These are phyloP conservation scores for Boletus rubropictus DNA, from an alignment of 768 basidiomycete species.

Conservation along the genomic window DNA sequence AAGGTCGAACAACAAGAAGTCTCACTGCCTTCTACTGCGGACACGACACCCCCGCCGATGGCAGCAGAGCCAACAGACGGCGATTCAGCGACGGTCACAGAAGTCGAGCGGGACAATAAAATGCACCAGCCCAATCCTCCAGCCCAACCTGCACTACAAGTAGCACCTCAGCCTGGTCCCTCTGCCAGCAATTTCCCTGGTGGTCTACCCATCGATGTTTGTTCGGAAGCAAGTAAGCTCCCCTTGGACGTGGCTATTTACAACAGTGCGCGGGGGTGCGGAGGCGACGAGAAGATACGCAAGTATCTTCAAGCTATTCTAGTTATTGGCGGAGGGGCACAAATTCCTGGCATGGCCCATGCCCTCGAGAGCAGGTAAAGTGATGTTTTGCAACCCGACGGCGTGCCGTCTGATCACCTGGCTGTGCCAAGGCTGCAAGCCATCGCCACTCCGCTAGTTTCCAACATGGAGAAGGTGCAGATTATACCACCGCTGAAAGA, in stretches of 20 bases:
- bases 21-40: slow-evolving; percentile 29
- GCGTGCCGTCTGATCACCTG: slow-evolving; percentile 4
- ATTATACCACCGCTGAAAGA: slow-evolving; percentile 94
- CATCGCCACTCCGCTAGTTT: slow-evolving; percentile 76
- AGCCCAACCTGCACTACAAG: slow-evolving; percentile 17
- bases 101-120: slow-evolving; percentile 42
- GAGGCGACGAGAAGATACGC: slow-evolving; percentile 83
- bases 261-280: slow-evolving; percentile 83
- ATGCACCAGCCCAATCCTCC: slow-evolving; percentile 23
- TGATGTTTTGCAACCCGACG: background rate
- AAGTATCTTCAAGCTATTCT: slow-evolving; percentile 86
- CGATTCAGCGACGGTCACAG: slow-evolving; percentile 40
- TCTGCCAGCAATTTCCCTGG: slow-evolving; percentile 32
- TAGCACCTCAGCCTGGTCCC: slow-evolving; percentile 14
- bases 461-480: slow-evolving; percentile 81
- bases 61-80: slow-evolving; percentile 16
- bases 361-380: slow-evolving; percentile 80
- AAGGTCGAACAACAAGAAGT: slow-evolving; percentile 33
- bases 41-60: slow-evolving; percentile 29
- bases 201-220: slow-evolving; percentile 66
- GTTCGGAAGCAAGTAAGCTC: slow-evolving; percentile 80
- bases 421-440: slow-evolving; percentile 52
- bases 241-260: slow-evolving; percentile 91
- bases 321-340: slow-evolving; percentile 79
- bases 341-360: slow-evolving; percentile 76